Percentiles rank a stretch among this genome's conserved stretches.
Evolutionary conservation across 2,329 filamentous ascomycete genomes (phyloP).

Genomic region (Sclerotinia nivalis): DNA sequence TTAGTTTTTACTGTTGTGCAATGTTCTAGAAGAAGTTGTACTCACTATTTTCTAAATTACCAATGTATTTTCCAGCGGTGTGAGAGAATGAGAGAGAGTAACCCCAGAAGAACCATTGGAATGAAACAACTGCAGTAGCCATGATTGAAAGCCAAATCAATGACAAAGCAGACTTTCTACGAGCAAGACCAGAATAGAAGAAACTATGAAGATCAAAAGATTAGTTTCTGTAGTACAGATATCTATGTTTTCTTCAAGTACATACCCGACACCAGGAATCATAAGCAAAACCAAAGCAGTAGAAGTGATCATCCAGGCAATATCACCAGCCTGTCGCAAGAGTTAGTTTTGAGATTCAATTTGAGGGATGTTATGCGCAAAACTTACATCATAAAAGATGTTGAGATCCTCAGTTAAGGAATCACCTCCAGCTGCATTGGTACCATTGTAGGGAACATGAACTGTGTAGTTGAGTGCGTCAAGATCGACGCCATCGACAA

Average conservation of each 20-base stretch:
- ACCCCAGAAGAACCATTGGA: slow-evolving; percentile 76
- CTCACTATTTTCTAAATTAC: slow-evolving; percentile 68
- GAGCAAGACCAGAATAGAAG: slow-evolving; percentile 90
- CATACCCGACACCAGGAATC: slow-evolving; percentile 83
- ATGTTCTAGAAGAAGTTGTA: slow-evolving; percentile 13
- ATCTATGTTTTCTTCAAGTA: slow-evolving; percentile 29
- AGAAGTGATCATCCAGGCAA: slow-evolving; percentile 79
- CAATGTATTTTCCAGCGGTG: slow-evolving; percentile 60
- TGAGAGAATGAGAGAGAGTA: slow-evolving; percentile 57
- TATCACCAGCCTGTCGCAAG: slow-evolving; percentile 69
- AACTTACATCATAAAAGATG: slow-evolving; percentile 72
- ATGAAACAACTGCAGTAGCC: slow-evolving; percentile 78
- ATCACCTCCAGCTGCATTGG: slow-evolving; percentile 60
- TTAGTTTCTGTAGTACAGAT: slow-evolving; percentile 32
- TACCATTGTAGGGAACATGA: slow-evolving; percentile 54
- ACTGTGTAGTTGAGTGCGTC: slow-evolving; percentile 47
- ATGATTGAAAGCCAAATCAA: slow-evolving; percentile 90
- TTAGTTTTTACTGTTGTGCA: neutral
- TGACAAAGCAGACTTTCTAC: slow-evolving; percentile 84
- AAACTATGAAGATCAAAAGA: slow-evolving; percentile 49
- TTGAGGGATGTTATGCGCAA: neutral
- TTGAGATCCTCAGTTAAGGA: slow-evolving; percentile 69
- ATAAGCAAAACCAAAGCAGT: slow-evolving; percentile 86
- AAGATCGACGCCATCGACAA: slow-evolving; percentile 46
- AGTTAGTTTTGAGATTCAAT: slow-evolving; percentile 49